Percentiles rank a stretch among this genome's conserved stretches.
These are phyloP conservation scores for Eragrostis curvula DNA, from an alignment of 176 grass and related monocot genomes.

Conservation along the genomic window DNA sequence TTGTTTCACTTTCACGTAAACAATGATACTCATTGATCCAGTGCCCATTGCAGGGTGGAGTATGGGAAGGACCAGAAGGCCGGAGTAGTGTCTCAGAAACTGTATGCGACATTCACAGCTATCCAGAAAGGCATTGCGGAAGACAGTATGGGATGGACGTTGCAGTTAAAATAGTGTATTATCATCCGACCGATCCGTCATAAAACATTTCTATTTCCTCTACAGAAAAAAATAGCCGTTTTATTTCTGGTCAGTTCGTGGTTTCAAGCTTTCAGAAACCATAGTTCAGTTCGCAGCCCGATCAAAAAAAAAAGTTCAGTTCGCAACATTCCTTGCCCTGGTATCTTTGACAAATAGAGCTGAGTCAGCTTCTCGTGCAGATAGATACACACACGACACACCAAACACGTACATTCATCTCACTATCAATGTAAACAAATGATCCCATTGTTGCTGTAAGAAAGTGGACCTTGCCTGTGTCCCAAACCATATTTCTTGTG, in stretches of 20 bases:
- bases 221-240: not conserved
- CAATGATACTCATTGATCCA: slow-evolving; percentile 23
- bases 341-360: not conserved
- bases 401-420: too few species aligned
- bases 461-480: not conserved
- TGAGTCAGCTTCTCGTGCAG: slow-evolving; percentile 17
- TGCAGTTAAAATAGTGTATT: slow-evolving; percentile 54
- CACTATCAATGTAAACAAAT: not conserved
- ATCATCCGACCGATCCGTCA: not conserved
- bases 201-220: not conserved
- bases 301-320: too few species aligned
- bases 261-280: not conserved
- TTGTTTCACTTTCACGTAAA: not conserved
- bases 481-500: slow-evolving; percentile 14
- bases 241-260: not conserved
- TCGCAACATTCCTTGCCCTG: not conserved
- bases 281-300: not conserved
- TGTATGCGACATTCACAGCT: slow-evolving; percentile 59
- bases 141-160: slow-evolving; percentile 75
- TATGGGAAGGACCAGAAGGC: slow-evolving; percentile 67
- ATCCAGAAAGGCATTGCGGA: slow-evolving; percentile 83
- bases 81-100: slow-evolving; percentile 73
- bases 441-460: not conserved
- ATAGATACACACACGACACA: not conserved
- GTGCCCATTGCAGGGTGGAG: slow-evolving; percentile 62